phyloP scores from a whole-genome alignment of 768 basidiomycete genomes.

The Tricholoma terreum region DNA sequence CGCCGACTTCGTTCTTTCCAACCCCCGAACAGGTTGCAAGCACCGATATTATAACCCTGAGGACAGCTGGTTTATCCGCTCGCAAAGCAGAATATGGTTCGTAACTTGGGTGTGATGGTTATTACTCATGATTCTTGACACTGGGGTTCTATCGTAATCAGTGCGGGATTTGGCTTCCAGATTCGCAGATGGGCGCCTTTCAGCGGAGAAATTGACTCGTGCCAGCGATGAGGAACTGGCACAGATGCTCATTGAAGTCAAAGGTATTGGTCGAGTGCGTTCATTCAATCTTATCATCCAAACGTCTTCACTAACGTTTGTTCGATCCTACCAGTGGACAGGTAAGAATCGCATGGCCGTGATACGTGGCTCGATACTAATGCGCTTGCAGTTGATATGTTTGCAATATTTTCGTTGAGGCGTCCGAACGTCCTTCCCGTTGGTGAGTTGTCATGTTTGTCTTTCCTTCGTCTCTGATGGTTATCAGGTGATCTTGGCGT shows the following conservation, averaged over 20 bases:
- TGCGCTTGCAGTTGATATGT: constrained; percentile 74
- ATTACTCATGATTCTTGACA: background rate
- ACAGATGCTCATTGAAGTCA: constrained; percentile 71
- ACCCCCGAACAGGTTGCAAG: constrained; percentile 63
- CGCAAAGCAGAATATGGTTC: constrained; percentile 91
- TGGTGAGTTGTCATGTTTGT: constrained; percentile 20
- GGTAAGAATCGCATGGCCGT: constrained; percentile 33
- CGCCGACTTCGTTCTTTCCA: constrained; percentile 56
- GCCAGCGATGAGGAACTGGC: constrained; percentile 76
- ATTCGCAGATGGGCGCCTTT: constrained; percentile 79
- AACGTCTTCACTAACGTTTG: background rate
- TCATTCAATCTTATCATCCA: background rate
- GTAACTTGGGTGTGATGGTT: constrained; percentile 13
- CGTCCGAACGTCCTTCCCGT: constrained; percentile 73
- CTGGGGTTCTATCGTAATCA: constrained; percentile 22
- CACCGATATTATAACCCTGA: constrained; percentile 56
- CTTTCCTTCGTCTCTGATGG: background rate
- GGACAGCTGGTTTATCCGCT: constrained; percentile 72
- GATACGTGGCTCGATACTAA: background rate
- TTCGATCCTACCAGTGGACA: constrained; percentile 48
- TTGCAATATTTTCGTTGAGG: constrained; percentile 82
- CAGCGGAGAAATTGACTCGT: constrained; percentile 64
- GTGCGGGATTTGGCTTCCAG: constrained; percentile 76
- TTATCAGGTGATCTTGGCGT: constrained; percentile 76
- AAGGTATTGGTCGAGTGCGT: constrained; percentile 74